Conservation (phyloP, 805 yeast species). For the Wickerhamomyces pijperi region DNA sequence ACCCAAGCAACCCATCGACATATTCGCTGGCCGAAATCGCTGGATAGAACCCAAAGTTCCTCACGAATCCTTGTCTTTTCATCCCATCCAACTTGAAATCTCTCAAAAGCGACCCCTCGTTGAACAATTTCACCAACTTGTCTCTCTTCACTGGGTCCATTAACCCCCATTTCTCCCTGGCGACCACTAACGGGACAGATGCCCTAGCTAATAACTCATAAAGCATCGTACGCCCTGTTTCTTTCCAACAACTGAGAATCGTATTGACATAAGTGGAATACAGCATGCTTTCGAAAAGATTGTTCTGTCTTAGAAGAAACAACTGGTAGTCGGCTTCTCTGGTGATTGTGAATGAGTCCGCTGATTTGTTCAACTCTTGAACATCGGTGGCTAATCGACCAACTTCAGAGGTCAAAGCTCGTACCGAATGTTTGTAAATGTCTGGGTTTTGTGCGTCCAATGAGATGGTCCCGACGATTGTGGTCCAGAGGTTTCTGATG, state of each 20-base stretch:
- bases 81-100: slow-evolving; percentile 76
- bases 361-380: slow-evolving; percentile 22
- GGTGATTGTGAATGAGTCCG: slow-evolving; percentile 36
- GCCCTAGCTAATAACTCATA: slow-evolving; percentile 91
- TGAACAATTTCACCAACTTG: slow-evolving; percentile 57
- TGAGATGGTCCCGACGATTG: slow-evolving; percentile 82
- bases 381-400: slow-evolving; percentile 44
- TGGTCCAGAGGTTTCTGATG: slow-evolving; percentile 64
- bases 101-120: slow-evolving; percentile 42
- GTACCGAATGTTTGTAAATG: slow-evolving; percentile 61
- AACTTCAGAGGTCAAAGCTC: slow-evolving; percentile 75
- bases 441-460: slow-evolving; percentile 63
- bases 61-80: slow-evolving; percentile 73
- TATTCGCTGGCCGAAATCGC: slow-evolving; percentile 85
- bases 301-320: slow-evolving; percentile 85
- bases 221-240: slow-evolving; percentile 75
- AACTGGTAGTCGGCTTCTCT: slow-evolving; percentile 79
- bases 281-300: slow-evolving; percentile 79
- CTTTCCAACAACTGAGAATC: slow-evolving; percentile 79
- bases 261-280: slow-evolving; percentile 90
- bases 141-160: slow-evolving; percentile 74
- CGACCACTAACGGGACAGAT: slow-evolving; percentile 87
- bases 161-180: slow-evolving; percentile 87
- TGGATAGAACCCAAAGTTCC: slow-evolving; percentile 83
- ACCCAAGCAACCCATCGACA: slow-evolving; percentile 79